Percentiles rank a stretch among this genome's conserved stretches.
phyloP scores from a whole-genome alignment of 2,329 filamentous ascomycete species.

The Alternaria gaisen region DNA sequence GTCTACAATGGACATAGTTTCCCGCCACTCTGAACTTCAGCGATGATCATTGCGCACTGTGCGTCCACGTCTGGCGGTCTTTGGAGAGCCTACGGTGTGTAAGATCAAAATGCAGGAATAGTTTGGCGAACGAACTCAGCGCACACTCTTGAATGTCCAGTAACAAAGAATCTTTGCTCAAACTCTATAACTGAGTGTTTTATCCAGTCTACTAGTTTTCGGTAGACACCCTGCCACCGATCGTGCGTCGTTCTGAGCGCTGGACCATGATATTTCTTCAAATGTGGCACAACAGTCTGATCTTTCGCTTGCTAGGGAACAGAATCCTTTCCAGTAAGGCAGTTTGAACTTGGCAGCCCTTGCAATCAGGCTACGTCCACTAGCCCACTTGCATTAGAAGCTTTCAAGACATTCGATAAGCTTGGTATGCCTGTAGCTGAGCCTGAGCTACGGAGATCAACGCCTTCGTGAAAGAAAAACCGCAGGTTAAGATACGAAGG shows the following conservation, averaged over 20 bases:
- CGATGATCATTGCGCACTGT: not conserved
- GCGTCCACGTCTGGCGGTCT: not conserved
- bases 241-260: not conserved
- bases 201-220: not conserved
- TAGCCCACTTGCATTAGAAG: not conserved
- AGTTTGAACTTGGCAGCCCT: not conserved
- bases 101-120: not conserved
- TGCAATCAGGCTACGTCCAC: not conserved
- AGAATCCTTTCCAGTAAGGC: not conserved
- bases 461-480: not conserved
- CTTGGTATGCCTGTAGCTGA: not conserved
- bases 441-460: not conserved
- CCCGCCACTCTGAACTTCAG: not conserved
- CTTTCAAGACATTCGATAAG: not conserved
- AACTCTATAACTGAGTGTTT: not conserved
- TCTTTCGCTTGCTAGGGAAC: not conserved
- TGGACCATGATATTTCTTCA: not conserved
- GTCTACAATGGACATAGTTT: not conserved
- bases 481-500: not conserved
- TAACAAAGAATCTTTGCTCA: not conserved
- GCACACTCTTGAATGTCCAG: not conserved
- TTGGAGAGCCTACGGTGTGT: not conserved
- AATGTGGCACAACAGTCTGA: not conserved
- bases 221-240: not conserved
- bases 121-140: not conserved